Evolutionary conservation across 768 basidiomycete genomes (phyloP), one percentile per base, ranked within the genome.

Genomic region (Collybia sp.): DNA sequence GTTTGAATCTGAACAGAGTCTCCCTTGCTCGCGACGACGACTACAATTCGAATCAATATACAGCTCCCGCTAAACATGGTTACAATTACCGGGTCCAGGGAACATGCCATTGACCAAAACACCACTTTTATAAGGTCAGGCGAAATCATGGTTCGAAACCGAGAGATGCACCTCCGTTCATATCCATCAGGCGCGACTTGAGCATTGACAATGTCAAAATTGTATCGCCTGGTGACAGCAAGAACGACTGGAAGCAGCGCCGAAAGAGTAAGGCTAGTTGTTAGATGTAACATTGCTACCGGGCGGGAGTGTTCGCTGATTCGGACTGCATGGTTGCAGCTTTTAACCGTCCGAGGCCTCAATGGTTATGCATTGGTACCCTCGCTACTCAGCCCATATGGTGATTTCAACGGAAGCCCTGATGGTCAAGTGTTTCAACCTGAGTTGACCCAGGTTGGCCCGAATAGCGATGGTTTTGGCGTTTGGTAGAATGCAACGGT

Each of bases 1-100:
- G 54, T 57, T 30, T 52, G 55, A 45, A 65, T 58, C 52, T 63
- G n/a, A 50, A 64, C 60, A 11, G 48, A 49, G 47, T 65, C 64
- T 30, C 52, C 52, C 51, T 65, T 62, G 43, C 52, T 51, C 12
- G 54, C 42, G 3, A 31, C 17, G 25, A 64, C 51, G 1, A 57
- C 53, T 38, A 8, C 25, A 25, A 25, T 4, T 8, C 8, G 8
- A 25, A 8, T 25, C 25, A 25, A 25, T 8, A 4, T 3, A 25
- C 8, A 8, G 25, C 8, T 8, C 25, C 25, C 8, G 25, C 8
- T 8, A 8, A 25, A 25, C 8, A 3, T 25, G 25, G 25, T 25
- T 8, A 25, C 25, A 25, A 25, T 25, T 25, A 25, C 25, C 25
- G 8, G 63, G 58, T 0, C 64, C 64, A 11, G 64, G 64, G 46